These are phyloP conservation scores for Terana coerulea DNA, from an alignment of 768 basidiomycete species.

Conservation along the genomic window DNA sequence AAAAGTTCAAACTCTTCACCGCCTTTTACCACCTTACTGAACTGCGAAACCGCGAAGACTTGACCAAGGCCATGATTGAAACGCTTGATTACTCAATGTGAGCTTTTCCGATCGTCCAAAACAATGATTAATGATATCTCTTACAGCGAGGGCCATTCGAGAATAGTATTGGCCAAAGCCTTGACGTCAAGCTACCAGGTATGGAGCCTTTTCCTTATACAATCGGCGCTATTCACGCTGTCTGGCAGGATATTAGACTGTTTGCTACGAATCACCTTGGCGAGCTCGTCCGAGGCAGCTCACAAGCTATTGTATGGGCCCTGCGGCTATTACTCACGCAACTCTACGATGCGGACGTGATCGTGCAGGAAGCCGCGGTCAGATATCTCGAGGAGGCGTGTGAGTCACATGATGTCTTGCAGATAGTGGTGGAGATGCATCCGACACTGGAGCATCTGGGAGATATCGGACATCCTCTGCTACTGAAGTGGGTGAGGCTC, in stretches of 20 bases:
- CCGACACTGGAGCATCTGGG: constrained; percentile 95
- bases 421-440: constrained; percentile 90
- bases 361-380: constrained; percentile 89
- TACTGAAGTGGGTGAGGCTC: constrained; percentile 66
- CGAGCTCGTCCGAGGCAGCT: constrained; percentile 63
- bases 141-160: constrained; percentile 85
- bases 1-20: constrained; percentile 91
- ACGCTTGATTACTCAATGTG: constrained; percentile 89
- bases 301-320: constrained; percentile 79
- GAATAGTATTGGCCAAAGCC: constrained; percentile 91
- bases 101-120: no score
- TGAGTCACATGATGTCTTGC: constrained; percentile 75
- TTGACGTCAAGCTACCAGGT: constrained; percentile 92
- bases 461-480: constrained; percentile 82
- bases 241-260: constrained; percentile 70
- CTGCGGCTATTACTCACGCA: constrained; percentile 90
- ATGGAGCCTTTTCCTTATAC: constrained; percentile 12
- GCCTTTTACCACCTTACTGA: constrained; percentile 95
- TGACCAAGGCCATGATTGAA: constrained; percentile 88
- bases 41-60: constrained; percentile 83
- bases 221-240: not conserved
- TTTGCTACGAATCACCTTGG: constrained; percentile 89
- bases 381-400: constrained; percentile 88
- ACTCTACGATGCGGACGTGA: constrained; percentile 86
- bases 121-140: no score